A percentile compares a stretch with the other conserved stretches of the same genome.
phyloP scores from a whole-genome alignment of 208 protist species.

The Trypanosoma mega region DNA sequence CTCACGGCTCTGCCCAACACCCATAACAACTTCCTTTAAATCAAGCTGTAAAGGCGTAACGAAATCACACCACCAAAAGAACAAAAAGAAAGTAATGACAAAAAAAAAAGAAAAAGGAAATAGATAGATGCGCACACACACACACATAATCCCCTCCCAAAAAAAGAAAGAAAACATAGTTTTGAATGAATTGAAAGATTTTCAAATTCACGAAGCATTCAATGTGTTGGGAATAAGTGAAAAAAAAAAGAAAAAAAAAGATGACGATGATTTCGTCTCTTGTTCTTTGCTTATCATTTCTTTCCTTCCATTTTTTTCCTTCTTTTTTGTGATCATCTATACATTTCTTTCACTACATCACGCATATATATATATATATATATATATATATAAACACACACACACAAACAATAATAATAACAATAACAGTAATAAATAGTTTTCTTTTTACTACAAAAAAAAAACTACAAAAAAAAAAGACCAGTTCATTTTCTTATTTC shows the following conservation, averaged over 20 bases:
- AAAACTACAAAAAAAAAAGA: not conserved
- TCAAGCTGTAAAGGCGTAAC: not conserved
- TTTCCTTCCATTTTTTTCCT: constrained; percentile 5
- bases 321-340: not conserved
- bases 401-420: too few species aligned
- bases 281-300: not conserved
- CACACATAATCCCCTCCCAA: not conserved
- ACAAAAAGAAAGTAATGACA: constrained; percentile 12
- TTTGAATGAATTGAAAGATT: not conserved
- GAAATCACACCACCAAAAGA: not conserved
- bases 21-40: constrained; percentile 22
- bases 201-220: not conserved
- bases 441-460: too few species aligned
- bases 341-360: not conserved
- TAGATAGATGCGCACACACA: not conserved
- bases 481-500: too few species aligned
- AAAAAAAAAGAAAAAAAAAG: constrained; percentile 21
- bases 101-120: constrained; percentile 15
- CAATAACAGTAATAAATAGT: too few species aligned
- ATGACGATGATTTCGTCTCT: constrained; percentile 2
- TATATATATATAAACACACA: too few species aligned
- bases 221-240: constrained; percentile 10
- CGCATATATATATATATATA: too few species aligned
- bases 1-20: constrained; percentile 38
- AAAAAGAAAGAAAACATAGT: constrained; percentile 6